Base-by-base conservation (phyloP, 2,329 filamentous ascomycete genomes). In the Xylaria sp. region DNA sequence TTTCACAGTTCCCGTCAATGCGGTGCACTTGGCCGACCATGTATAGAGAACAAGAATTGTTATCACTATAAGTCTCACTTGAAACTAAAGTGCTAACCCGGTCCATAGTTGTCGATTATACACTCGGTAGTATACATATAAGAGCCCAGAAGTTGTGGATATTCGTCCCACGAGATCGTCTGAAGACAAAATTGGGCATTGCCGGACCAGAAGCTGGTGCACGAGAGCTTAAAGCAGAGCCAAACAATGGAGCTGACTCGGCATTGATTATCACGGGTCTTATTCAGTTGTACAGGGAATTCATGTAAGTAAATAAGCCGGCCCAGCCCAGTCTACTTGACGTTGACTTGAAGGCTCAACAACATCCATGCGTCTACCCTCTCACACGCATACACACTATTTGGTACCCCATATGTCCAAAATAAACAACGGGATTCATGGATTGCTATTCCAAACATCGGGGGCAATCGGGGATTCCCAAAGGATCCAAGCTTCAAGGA, bases 1-100 rank as follows among this genome's bases (percentile, higher is more conserved):
- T n/a, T n/a, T n/a, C n/a, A n/a, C n/a, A n/a, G n/a, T n/a, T n/a
- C 50, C 63, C 63, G 28, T 58, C 34, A 10, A 32, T 12, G 28
- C 18, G 39, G 56, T 39, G 34, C 39, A 20, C 4, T 36, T 43
- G 4, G 30, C 4, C 10, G 3, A 20, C 34, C 25, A 20, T n/a
- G 25, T 41, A 32, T 28, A 28, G 23, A 57, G 20, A n/a, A 23
- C 23, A 43, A 6, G 20, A 10, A 8, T 58, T 34, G 39, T 23
- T 34, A 10, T 48, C 23, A 18, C 32, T 34, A 39, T n/a, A 52
- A 30, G 10, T 45, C 15, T 30, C 12, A 45, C 12, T 53, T 20
- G 5, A 30, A 53, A 23, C 8, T 12, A 34, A 28, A 48, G 1
- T 30, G 2, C 28, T 32, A 9, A 13, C 28, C 48, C 25, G 32